Base-by-base conservation (phyloP, 2,329 filamentous ascomycete genomes). In the Fusarium sublunatum region DNA sequence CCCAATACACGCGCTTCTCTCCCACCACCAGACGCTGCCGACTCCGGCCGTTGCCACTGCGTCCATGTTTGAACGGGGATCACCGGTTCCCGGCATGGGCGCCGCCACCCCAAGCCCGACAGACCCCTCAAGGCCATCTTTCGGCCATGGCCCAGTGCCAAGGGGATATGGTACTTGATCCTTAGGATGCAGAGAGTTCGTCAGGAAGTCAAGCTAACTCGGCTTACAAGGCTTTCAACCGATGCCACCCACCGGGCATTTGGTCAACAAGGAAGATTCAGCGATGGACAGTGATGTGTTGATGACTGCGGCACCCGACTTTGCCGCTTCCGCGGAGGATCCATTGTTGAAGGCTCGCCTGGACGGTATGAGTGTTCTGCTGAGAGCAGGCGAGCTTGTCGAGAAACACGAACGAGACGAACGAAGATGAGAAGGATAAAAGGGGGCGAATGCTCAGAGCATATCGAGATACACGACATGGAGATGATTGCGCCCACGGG, bases 311-410 rank as follows among this genome's bases (percentile, higher is more conserved):
- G 62, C 68, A 31, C 58, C 67, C 43, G 64, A 70, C 44, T 54
- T 66, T 6, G 43, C 56, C 15, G 53, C 63, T 5, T 45, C 67
- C 13, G 73, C 36, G 26, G 45, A 64, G 13, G 46, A 47, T 22
- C 63, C 62, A 6, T 70, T 73, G 6, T 34, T 45, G 4, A 74
- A 68, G 42, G 42, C 54, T 9, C 71, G 71, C 4, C 73, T 87
- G 19, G 85, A 88, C 59, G 85, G 86, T 2, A 85, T 88, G 75
- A 86, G 79, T 57, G 86, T 86, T 7, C 74, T 88, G 10, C 71
- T 88, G 2, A 79, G 79, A 58, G 86, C 86, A 9, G 84, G 85
- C 29, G 85, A 88, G 65, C 84, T 88, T 58, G 83, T 88, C 35
- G 82, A 83, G 54, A 79, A 80, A 38, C 75, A 78, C 47, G 61